Conservation (phyloP, 768 basidiomycete species). For the Russula earlei region DNA sequence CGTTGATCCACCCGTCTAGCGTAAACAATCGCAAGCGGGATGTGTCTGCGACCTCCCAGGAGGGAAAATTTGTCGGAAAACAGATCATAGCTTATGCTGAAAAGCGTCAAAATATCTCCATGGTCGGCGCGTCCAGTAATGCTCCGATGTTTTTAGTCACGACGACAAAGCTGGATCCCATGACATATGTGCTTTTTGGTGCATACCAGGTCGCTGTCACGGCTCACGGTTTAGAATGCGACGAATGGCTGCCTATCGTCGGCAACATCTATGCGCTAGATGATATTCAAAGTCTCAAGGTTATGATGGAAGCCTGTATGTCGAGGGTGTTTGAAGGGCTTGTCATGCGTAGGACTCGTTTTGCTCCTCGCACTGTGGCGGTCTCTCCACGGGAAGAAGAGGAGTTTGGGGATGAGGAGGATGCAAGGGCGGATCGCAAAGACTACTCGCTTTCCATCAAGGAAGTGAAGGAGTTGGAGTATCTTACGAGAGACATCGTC, state of each 20-base stretch:
- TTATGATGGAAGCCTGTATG: constrained; percentile 73
- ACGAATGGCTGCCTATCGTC: constrained; percentile 81
- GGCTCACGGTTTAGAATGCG: constrained; percentile 71
- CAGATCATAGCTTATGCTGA: constrained; percentile 77
- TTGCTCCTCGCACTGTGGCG: constrained; percentile 25
- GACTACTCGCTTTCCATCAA: constrained; percentile 49
- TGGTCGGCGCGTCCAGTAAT: constrained; percentile 29
- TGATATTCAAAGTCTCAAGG: constrained; percentile 74
- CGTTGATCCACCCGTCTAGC: constrained; percentile 77
- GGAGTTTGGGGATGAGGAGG: constrained; percentile 53
- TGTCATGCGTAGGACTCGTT: constrained; percentile 34
- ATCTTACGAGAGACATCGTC: constrained; percentile 66
- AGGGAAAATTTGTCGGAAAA: constrained; percentile 38
- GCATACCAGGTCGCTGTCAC: constrained; percentile 68
- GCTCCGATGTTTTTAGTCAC: constrained; percentile 58
- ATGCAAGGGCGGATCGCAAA: constrained; percentile 26
- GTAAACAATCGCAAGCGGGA: constrained; percentile 69
- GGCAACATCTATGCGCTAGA: constrained; percentile 68
- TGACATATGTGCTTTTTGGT: constrained; percentile 88
- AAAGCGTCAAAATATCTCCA: constrained; percentile 68
- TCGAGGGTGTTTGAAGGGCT: constrained; percentile 88
- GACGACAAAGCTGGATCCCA: constrained; percentile 77
- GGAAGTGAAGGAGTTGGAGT: constrained; percentile 69
- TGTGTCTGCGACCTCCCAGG: constrained; percentile 25
- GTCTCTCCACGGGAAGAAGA: constrained; percentile 36